phyloP scores from a whole-genome alignment of 306 rosid genomes.

The Cucurbita maxima region DNA sequence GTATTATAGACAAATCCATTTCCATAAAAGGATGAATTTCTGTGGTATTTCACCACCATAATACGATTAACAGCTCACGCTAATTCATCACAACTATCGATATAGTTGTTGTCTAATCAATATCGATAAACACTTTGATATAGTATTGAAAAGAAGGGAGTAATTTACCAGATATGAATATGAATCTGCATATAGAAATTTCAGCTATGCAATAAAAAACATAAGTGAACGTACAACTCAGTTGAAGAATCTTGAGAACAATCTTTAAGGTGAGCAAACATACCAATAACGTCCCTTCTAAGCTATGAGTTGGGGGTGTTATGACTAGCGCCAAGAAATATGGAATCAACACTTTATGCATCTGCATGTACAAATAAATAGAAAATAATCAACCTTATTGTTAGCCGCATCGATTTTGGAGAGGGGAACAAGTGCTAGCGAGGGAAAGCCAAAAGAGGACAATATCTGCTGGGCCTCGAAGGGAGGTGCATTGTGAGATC shows the following conservation, averaged over 20 bases:
- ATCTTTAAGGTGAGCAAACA: constrained; percentile 7
- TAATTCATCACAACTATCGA: background rate
- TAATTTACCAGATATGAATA: background rate
- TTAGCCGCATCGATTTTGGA: no score
- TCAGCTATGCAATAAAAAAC: background rate
- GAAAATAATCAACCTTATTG: background rate
- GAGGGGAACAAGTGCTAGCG: no score
- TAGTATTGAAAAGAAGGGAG: background rate
- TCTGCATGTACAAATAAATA: constrained; percentile 31
- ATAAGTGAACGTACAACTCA: background rate
- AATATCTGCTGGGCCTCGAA: no score
- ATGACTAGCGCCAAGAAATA: constrained; percentile 52
- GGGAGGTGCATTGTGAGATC: no score
- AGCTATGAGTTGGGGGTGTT: constrained; percentile 71
- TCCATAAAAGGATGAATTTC: background rate
- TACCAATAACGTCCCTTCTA: constrained; percentile 94
- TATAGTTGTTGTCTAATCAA: background rate
- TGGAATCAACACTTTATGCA: constrained; percentile 76
- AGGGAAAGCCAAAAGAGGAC: no score
- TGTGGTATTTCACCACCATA: background rate
- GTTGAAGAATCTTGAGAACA: background rate
- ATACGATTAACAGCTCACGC: background rate
- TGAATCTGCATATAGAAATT: background rate
- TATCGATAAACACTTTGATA: background rate
- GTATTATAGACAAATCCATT: background rate